Conservation (phyloP, 306 rosid species). For the Fragaria ananassa region DNA sequence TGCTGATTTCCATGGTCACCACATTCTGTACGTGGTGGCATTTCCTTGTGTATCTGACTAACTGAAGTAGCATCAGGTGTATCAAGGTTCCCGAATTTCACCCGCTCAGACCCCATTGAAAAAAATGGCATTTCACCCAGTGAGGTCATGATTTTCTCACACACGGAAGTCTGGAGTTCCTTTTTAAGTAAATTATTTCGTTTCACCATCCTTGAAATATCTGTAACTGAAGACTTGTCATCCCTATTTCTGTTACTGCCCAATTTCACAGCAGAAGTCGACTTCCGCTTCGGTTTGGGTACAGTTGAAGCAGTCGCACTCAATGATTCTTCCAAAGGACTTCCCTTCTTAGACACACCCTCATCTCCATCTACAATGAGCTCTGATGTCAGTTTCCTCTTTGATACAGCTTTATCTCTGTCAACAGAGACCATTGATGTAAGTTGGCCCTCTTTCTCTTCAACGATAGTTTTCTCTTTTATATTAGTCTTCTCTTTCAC, state of each 20-base stretch:
- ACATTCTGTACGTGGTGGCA: too few species aligned
- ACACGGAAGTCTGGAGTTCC: slow-evolving; percentile 20
- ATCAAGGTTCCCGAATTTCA: neutral
- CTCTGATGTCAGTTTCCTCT: neutral
- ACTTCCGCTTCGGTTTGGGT: too few species aligned
- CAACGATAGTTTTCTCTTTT: neutral
- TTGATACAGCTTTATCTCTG: neutral
- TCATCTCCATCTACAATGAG: neutral
- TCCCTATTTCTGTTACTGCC: slow-evolving; percentile 20
- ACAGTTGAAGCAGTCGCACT: neutral
- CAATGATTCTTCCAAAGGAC: neutral
- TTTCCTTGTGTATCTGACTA: neutral
- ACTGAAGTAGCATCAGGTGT: neutral
- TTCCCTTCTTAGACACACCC: neutral
- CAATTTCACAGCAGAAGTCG: slow-evolving; percentile 21
- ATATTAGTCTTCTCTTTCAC: neutral
- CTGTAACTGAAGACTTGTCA: neutral
- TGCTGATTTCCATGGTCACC: neutral
- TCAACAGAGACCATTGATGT: neutral
- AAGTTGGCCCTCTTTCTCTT: neutral
- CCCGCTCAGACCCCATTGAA: neutral
- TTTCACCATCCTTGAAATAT: neutral
- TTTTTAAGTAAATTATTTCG: slow-evolving; percentile 29
- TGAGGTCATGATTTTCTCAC: neutral
- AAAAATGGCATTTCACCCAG: neutral